These are phyloP conservation scores for Kwoniella heveanensis DNA, from an alignment of 768 basidiomycete genomes.

Conservation along the genomic window DNA sequence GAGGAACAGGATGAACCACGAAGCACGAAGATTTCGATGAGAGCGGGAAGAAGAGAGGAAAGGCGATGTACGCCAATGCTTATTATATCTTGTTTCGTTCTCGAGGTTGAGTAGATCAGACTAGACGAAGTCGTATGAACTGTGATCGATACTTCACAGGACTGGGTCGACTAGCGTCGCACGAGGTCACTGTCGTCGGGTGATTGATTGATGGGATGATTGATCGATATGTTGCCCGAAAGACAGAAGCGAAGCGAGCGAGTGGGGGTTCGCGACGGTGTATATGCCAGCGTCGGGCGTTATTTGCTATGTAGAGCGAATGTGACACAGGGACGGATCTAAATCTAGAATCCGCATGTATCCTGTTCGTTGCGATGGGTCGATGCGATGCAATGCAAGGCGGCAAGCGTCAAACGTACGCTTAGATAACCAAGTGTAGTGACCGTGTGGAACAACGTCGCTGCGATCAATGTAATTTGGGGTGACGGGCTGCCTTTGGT, in stretches of 20 bases:
- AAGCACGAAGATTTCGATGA: neutral
- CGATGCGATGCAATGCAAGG: neutral
- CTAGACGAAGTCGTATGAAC: neutral
- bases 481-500: neutral
- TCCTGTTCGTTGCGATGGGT: no score
- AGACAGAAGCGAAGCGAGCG: no score
- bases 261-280: neutral
- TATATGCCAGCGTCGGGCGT: no score
- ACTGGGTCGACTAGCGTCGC: neutral
- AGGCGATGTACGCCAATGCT: no score
- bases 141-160: no score
- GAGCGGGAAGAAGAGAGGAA: neutral
- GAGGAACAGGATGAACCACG: neutral
- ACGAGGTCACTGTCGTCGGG: neutral
- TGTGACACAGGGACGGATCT: neutral
- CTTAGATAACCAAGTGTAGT: no score
- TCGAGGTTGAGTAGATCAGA: neutral
- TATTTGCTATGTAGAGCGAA: neutral
- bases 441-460: neutral
- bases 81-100: neutral
- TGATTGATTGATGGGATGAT: neutral
- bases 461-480: neutral
- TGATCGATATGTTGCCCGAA: no score
- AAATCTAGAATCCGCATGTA: no score
- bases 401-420: neutral